Base-by-base conservation (phyloP, 1,139 yeast species). In the Pichia sp. region DNA sequence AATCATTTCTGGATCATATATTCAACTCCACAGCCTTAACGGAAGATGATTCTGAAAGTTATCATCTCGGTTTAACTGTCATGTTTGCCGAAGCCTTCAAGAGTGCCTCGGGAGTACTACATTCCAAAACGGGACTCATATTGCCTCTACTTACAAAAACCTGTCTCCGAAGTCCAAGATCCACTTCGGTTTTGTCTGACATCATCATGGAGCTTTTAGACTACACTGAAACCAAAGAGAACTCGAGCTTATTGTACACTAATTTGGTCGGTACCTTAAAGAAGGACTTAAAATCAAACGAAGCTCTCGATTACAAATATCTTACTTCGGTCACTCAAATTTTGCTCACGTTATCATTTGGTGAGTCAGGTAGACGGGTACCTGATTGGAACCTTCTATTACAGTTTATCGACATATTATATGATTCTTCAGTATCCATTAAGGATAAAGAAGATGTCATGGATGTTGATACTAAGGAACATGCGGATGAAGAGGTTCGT, bases 51-150 rank as follows among this genome's bases (percentile, higher is more conserved):
- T 50, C 50, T 8, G 64, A 70, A n/a, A 80, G 80, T 34, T 75
- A 80, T 40, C 65, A 67, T 16, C 81, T 76, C 30, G 81, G 95
- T 0, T 69, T 88, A 50, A 76, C 82, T 4, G 75, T 78, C 3
- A 75, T 92, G 50, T 83, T 84, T 65, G 75, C 90, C 4, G 96
- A 90, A 66, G 75, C 97, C 0, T 77, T 90, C 71, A 84, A 81
- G 60, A 84, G 89, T 51, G 82, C 95, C 0, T 80, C 80, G 11
- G 86, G 82, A 7, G 75, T 87, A 0, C 75, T 92, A 60, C 97
- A 92, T 68, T 87, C 96, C 1, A 87, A 82, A 64, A 72, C 90
- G 0, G 67, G 75, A 3, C 58, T 70, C 1, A 81, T 88, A 5
- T 66, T 85, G 50, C 70, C 74, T 4, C 72, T 71, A 5, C 65